Evolutionary conservation across 176 grass and related monocot species (phyloP).

Genomic region (Triticum dicoccoides): DNA sequence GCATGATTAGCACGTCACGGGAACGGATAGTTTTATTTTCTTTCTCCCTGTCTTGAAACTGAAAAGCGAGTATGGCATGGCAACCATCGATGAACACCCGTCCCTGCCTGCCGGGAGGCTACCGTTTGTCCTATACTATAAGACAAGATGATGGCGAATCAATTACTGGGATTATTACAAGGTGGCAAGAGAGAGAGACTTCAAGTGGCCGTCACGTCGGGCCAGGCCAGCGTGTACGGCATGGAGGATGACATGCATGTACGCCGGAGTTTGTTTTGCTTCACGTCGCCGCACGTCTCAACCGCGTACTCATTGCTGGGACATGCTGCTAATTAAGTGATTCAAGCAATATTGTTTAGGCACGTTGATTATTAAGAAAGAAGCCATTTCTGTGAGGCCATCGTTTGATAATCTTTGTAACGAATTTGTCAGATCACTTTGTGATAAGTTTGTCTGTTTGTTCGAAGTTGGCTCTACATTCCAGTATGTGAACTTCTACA

Average conservation of each 20-base stretch:
- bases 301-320: background rate
- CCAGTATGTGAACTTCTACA: too few relatives aligned
- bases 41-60: background rate
- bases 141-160: background rate
- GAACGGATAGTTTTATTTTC: background rate
- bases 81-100: background rate
- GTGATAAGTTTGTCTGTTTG: too few relatives aligned
- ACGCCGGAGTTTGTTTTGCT: background rate
- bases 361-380: too few relatives aligned
- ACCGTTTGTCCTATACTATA: background rate
- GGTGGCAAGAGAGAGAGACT: background rate
- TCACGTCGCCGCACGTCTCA: conserved; percentile 14
- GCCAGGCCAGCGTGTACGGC: background rate
- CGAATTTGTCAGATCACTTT: too few relatives aligned
- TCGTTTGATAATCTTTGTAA: too few relatives aligned
- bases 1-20: conserved; percentile 28
- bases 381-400: too few relatives aligned
- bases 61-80: background rate
- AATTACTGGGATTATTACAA: background rate
- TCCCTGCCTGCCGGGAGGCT: background rate
- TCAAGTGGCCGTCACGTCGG: conserved; percentile 9
- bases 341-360: too few relatives aligned
- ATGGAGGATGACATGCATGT: background rate
- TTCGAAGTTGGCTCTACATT: too few relatives aligned
- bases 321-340: background rate